Evolutionary conservation across 257 asterid species (phyloP), one percentile per base, ranked within the genome.

Genomic region (Petrea volubilis): DNA sequence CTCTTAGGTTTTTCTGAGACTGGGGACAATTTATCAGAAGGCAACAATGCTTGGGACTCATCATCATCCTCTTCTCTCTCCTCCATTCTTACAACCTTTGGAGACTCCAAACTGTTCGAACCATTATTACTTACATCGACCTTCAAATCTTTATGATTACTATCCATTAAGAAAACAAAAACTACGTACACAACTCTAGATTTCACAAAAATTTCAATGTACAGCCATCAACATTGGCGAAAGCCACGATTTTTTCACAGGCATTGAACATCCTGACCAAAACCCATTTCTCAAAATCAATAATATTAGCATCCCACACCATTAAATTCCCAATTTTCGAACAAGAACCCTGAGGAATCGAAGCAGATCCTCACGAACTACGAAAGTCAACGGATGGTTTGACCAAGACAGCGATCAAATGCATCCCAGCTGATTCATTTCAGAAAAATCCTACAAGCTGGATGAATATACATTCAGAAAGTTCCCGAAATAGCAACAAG

Each of bases 41-140:
- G 82, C 85, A 86, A 75, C 81, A 90, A 62, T 50, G 86, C 79
- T 75, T 59, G 74, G 34, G 94, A 68, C 60, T 90, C 97, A 47
- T 87, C 97, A 47, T 87, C 88, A 12, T 84, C 82, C 49, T 74
- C 86, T 33, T 81, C 89, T 56, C 75, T 79, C 71, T 80, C 85
- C 38, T 80, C 86, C 71, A 82, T 77, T 85, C 75, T 34, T 12
- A 65, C 86, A 52, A 57, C 67, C 31, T 66, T 80, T 6, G 81
- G 75, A 17, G 83, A 71, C 18, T 75, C 82, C 74, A 69, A 50
- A 72, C 71, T 72, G n/a, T n/a, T n/a, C n/a, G n/a, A n/a, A n/a
- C n/a, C n/a, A n/a, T n/a, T n/a, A n/a, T n/a, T n/a, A n/a, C n/a
- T n/a, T n/a, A n/a, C n/a, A n/a, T n/a, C n/a, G n/a, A n/a, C n/a